phyloP scores from a whole-genome alignment of 2,329 filamentous ascomycete species.

The Diaporthe aspalathi region DNA sequence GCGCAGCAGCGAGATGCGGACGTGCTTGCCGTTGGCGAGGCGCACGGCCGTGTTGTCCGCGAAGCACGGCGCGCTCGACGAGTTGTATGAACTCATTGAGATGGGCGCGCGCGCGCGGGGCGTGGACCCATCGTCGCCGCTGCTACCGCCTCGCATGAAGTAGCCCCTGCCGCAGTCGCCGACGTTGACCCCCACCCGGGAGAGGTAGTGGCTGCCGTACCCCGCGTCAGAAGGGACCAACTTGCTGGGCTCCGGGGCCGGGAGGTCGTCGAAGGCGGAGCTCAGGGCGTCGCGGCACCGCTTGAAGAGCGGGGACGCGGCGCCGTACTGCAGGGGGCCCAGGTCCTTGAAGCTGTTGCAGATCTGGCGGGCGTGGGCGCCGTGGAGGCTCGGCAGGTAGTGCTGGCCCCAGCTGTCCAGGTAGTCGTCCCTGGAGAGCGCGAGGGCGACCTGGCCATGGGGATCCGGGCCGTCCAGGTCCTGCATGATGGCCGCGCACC shows the following conservation, averaged over 20 bases:
- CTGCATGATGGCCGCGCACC: constrained; percentile 59
- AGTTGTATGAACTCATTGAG: constrained; percentile 59
- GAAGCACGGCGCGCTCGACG: constrained; percentile 61
- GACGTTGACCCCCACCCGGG: not conserved
- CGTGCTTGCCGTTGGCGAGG: constrained; percentile 54
- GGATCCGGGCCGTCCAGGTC: constrained; percentile 59
- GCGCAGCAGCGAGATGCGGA: constrained; percentile 57
- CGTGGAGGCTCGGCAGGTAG: constrained; percentile 67
- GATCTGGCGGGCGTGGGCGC: constrained; percentile 66
- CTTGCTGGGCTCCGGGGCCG: constrained; percentile 55
- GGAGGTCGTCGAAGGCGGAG: constrained; percentile 59
- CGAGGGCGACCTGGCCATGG: constrained; percentile 63
- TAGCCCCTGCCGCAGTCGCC: not conserved
- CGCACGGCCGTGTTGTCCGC: constrained; percentile 59
- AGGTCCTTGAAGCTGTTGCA: constrained; percentile 73
- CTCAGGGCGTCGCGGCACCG: constrained; percentile 62
- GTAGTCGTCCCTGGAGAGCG: constrained; percentile 52
- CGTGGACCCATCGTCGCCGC: not conserved
- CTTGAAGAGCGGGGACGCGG: constrained; percentile 62
- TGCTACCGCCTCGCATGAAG: not conserved
- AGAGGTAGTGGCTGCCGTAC: not conserved
- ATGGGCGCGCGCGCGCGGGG: constrained; percentile 38
- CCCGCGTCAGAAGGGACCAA: not conserved
- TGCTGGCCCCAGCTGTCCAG: constrained; percentile 67
- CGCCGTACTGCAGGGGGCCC: constrained; percentile 66